Base-by-base conservation (phyloP, 1,284 basidiomycete species). In the Cryptococcus neoformans region DNA sequence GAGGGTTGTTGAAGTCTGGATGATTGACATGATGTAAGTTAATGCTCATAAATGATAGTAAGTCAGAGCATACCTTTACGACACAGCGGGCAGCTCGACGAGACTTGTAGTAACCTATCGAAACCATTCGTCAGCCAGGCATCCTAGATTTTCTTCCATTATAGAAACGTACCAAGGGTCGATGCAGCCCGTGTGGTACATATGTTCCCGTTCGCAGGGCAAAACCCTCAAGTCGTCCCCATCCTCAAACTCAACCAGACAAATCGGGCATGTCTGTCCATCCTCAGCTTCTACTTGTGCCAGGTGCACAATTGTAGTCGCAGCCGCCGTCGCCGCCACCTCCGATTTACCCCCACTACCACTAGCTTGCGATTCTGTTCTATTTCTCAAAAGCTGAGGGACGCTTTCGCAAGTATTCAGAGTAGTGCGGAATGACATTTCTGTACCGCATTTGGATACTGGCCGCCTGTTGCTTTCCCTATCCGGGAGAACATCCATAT, bases 251-350 rank as follows among this genome's bases (percentile, higher is more conserved):
- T 94, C 92, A 42, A 90, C 81, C 59, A 95, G 87, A 72, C 93
- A 96, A 62, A 96, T 96, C 6, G 93, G 92, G 77, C 92, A 96
- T 28, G 88, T 91, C 73, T 91, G 92, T 72, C 90, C 88, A 42
- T 84, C 83, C 41, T 56, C 60, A 40, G 40, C 14, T 53, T 62
- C 51, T 34, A 37, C 12, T 16, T 38, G 52, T 36, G 50, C 49
- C 41, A 51, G 51, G 38, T 39, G 12, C 37, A 51, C n/a, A 49
- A 51, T 14, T 46, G 39, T 45, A 41, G 28, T n/a, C 12, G 46
- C 41, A 6, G 49, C 47, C 11, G 40, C 40, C n/a, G 10, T 10
- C 10, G 40, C 10, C 40, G 40, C n/a, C n/a, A n/a, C 12, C n/a
- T 11, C 16, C 40, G 35, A 21, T 4, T 14, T 42, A 12, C 11